Base-by-base conservation (phyloP, 129 eudicot species). In the Logfia minima region DNA sequence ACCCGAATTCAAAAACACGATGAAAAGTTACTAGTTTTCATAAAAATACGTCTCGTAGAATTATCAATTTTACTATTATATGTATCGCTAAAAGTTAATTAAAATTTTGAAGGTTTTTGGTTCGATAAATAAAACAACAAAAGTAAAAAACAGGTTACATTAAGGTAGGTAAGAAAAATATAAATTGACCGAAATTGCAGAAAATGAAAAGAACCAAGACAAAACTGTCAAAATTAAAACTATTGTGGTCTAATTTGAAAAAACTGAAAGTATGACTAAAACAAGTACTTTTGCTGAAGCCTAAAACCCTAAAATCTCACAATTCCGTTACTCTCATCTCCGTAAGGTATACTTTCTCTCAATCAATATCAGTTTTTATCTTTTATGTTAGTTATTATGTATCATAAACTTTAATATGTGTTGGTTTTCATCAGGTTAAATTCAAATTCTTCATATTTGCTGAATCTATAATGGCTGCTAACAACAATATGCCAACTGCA, bases 261-360 rank as follows among this genome's bases (percentile, higher is more conserved):
- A 68, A 35, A 48, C 8, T 29, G 28, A 6, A 75, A n/a, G 17
- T 60, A 13, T 56, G 22, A 37, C 70, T n/a, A 11, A 72, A 48
- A 17, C 22, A 55, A 41, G 56, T 34, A n/a, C 6, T 26, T 78
- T 70, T 41, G 2, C 45, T 59, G 16, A 24, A 60, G 43, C 51
- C 79, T 80, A 73, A 80, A 80, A 80, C 79, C 75, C 83, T 74
- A 65, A 66, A 55, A 52, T 24, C 77, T n/a, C 55, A 45, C 56
- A 16, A 48, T 31, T 78, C 63, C 23, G 66, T 14, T 39, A 58
- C 23, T 58, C 76, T 78, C 58, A 35, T 59, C 70, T 69, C 68
- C 60, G 17, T 4, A 31, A 76, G 80, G 72, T 76, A 31, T 26
- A 62, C 51, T 3, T 5, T 64, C 48, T 74, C 63, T 31, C 48